Evolutionary conservation across 371 early-diverging fungal species (phyloP).

Genomic region (Lichtheimia ramosa): DNA sequence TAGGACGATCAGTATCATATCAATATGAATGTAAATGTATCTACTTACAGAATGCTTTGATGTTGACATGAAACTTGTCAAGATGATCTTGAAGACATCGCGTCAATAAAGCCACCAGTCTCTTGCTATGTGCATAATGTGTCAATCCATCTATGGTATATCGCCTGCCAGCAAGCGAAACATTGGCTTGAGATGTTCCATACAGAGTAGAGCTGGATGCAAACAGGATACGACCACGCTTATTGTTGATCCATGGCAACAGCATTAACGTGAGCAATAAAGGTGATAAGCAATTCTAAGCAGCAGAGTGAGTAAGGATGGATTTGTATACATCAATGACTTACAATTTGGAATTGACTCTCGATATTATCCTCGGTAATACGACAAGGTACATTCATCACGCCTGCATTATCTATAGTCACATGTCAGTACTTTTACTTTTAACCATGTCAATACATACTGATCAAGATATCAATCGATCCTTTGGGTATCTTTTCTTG

Average conservation of each 20-base stretch:
- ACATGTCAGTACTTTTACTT: background rate
- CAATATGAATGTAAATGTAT: too few relatives aligned
- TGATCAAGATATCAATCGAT: constrained; percentile 30
- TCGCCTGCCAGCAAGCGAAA: constrained; percentile 3
- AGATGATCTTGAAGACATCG: constrained; percentile 12
- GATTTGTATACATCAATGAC: background rate
- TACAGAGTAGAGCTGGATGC: constrained; percentile 48
- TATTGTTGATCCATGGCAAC: constrained; percentile 27
- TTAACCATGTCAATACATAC: constrained; percentile 19
- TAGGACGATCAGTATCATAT: too few relatives aligned
- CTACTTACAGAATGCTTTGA: constrained; percentile 11
- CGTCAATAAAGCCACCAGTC: constrained; percentile 26
- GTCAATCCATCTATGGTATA: constrained; percentile 34
- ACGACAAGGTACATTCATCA: constrained; percentile 70
- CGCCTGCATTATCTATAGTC: constrained; percentile 63
- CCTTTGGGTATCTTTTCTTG: constrained; percentile 16
- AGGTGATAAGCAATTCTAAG: constrained; percentile 44
- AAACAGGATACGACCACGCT: constrained; percentile 28
- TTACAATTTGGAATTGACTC: constrained; percentile 62
- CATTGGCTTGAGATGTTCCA: constrained; percentile 20
- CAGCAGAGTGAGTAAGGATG: background rate
- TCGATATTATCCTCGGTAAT: constrained; percentile 70
- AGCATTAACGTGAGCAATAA: constrained; percentile 23
- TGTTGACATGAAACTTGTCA: background rate
- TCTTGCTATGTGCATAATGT: constrained; percentile 44